Conservation (phyloP, 106 monocot genomes). For the Amphibolis antarctica region DNA sequence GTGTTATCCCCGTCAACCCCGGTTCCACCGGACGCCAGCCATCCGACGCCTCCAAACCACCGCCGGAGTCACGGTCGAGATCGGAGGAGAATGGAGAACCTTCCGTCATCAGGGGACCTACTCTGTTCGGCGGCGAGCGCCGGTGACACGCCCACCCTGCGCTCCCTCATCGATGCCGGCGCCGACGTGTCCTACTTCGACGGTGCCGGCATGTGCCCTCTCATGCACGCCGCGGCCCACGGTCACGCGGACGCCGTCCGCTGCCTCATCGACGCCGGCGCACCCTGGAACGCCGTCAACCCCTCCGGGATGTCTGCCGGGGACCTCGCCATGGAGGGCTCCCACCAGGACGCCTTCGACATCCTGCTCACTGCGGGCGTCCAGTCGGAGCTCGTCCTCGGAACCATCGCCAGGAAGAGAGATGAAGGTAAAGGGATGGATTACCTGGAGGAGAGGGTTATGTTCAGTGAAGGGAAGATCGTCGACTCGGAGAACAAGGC, state of each 20-base stretch:
- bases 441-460: slow-evolving; percentile 59
- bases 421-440: not conserved
- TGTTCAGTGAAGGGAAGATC: slow-evolving; percentile 63
- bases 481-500: slow-evolving; percentile 88
- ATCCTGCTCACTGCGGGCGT: slow-evolving; percentile 58
- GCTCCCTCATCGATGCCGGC: slow-evolving; percentile 37
- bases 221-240: slow-evolving; percentile 71
- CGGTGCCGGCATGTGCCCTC: slow-evolving; percentile 43
- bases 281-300: slow-evolving; percentile 92
- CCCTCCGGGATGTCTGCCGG: slow-evolving; percentile 66
- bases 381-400: slow-evolving; percentile 75
- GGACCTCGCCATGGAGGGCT: slow-evolving; percentile 59
- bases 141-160: slow-evolving; percentile 29
- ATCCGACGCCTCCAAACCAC: too few relatives aligned
- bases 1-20: too few relatives aligned
- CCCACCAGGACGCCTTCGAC: slow-evolving; percentile 54
- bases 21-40: too few relatives aligned
- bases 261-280: slow-evolving; percentile 56
- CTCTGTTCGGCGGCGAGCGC: slow-evolving; percentile 9
- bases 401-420: slow-evolving; percentile 30
- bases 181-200: slow-evolving; percentile 74
- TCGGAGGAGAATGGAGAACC: too few relatives aligned
- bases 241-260: slow-evolving; percentile 47
- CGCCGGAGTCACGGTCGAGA: too few relatives aligned
- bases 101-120: not conserved